Conservation (phyloP, 345 rosid species). For the Pugionium dolabratum region DNA sequence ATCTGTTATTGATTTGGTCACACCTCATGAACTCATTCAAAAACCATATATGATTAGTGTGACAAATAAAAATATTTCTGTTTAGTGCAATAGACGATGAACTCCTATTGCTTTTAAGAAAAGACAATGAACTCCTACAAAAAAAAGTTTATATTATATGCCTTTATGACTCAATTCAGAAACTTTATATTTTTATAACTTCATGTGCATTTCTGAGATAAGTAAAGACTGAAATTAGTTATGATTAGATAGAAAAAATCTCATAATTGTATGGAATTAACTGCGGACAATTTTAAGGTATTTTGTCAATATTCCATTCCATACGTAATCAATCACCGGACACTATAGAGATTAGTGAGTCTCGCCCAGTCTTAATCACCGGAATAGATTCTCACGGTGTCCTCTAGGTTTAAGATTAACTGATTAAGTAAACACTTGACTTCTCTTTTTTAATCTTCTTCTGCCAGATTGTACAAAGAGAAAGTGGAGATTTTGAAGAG, state of each 20-base stretch:
- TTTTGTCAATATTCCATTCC: background rate
- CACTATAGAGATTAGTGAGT: too few relatives aligned
- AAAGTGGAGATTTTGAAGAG: slow-evolving; percentile 66
- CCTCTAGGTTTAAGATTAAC: background rate
- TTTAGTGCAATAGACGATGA: background rate
- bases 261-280: too few relatives aligned
- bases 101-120: background rate
- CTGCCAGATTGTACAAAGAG: slow-evolving; percentile 54
- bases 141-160: too few relatives aligned
- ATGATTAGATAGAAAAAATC: too few relatives aligned
- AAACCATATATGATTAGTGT: slow-evolving; percentile 8
- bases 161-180: background rate
- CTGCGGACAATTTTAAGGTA: background rate
- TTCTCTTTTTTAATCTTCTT: background rate
- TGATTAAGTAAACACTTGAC: background rate
- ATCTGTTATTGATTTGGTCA: slow-evolving; percentile 14
- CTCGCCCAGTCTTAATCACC: too few relatives aligned
- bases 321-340: too few relatives aligned
- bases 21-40: slow-evolving; percentile 17
- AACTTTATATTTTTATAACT: background rate
- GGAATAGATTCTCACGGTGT: too few relatives aligned
- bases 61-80: background rate
- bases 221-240: too few relatives aligned
- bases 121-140: too few relatives aligned
- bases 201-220: too few relatives aligned